Conservation (phyloP, 2,329 filamentous ascomycete species). For the Rhynchosporium graminicola region DNA sequence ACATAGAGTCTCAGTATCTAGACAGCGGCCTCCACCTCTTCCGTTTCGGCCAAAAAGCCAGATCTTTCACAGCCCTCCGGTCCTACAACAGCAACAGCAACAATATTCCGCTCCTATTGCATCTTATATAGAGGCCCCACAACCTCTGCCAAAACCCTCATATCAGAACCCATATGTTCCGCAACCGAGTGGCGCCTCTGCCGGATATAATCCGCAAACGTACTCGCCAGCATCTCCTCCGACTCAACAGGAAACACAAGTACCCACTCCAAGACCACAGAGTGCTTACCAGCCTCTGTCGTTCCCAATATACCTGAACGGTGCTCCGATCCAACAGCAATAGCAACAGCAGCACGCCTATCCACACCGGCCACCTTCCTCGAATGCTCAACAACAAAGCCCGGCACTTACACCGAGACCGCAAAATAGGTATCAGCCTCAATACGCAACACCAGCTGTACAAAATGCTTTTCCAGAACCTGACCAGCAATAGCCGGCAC, state of each 20-base stretch:
- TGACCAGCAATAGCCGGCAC: neutral
- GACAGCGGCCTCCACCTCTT: conserved; percentile 1
- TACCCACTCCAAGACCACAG: neutral
- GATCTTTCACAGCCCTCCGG: neutral
- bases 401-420: conserved; percentile 41
- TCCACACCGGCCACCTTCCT: conserved; percentile 44
- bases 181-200: neutral
- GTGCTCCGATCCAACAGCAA: neutral
- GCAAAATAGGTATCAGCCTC: conserved; percentile 38
- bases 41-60: conserved; percentile 8
- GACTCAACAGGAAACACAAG: neutral
- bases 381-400: conserved; percentile 39
- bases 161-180: neutral
- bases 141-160: neutral
- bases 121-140: neutral
- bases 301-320: neutral
- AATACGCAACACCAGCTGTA: conserved; percentile 18
- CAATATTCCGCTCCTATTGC: neutral
- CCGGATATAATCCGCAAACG: conserved; percentile 5
- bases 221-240: conserved; percentile 2
- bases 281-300: conserved; percentile 8
- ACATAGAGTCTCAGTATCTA: neutral
- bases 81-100: neutral
- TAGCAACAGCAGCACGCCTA: conserved; percentile 13
- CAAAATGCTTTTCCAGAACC: neutral